Percentiles rank a stretch among this genome's conserved stretches.
These are phyloP conservation scores for Wickerhamomyces canadensis DNA, from an alignment of 805 yeast species.

Conservation along the genomic window DNA sequence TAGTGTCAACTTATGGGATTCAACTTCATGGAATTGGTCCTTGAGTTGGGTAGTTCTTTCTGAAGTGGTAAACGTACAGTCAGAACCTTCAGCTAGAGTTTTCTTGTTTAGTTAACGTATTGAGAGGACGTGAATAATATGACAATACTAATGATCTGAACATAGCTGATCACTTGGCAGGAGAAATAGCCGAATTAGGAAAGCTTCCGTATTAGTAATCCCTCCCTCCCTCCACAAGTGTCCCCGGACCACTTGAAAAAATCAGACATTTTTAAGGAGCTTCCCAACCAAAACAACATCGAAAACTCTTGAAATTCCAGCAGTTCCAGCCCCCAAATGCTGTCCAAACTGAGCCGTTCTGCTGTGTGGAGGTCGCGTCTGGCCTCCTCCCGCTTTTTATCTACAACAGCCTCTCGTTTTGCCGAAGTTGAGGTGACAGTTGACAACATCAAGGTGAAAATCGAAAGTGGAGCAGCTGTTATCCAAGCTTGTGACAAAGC, in stretches of 20 bases:
- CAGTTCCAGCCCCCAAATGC: constrained; percentile 7
- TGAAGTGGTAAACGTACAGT: no score
- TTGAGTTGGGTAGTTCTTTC: no score
- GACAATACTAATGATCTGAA: no score
- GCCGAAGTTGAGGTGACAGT: constrained; percentile 52
- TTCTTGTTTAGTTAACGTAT: no score
- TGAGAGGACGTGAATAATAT: no score
- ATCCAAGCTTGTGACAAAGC: constrained; percentile 92
- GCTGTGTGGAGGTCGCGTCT: neutral
- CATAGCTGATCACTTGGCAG: no score
- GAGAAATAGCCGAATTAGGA: no score
- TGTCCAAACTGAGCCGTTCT: constrained; percentile 8
- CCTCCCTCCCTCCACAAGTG: no score
- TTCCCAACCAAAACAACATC: neutral
- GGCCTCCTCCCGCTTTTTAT: constrained; percentile 22
- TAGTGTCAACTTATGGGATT: no score
- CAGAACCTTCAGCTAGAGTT: no score
- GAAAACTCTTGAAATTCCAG: neutral
- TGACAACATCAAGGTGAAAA: constrained; percentile 70
- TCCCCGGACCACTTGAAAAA: neutral
- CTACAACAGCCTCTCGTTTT: constrained; percentile 27
- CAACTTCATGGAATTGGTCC: no score
- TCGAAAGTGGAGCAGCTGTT: constrained; percentile 83
- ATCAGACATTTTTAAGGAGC: neutral
- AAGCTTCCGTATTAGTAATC: no score